phyloP scores from a whole-genome alignment of 2,329 filamentous ascomycete species.

The Aspergillus nomiae region DNA sequence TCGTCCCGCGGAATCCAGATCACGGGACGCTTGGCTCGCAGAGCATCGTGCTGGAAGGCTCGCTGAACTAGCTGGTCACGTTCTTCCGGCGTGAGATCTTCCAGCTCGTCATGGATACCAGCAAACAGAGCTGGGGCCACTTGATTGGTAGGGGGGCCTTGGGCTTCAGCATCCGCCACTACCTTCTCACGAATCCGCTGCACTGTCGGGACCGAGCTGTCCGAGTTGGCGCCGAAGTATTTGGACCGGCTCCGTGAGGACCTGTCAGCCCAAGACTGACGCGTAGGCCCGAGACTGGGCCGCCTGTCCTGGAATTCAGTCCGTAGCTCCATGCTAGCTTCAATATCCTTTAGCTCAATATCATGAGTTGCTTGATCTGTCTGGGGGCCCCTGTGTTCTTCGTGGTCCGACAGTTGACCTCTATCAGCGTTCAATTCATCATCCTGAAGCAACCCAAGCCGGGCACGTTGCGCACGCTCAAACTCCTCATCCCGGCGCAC shows the following conservation, averaged over 20 bases:
- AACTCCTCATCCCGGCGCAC: conserved; percentile 89
- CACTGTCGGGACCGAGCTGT: conserved; percentile 34
- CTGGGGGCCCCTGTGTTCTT: conserved; percentile 43
- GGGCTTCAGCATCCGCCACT: conserved; percentile 66
- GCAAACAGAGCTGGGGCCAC: conserved; percentile 83
- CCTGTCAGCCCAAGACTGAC: conserved; percentile 48
- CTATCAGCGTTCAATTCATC: conserved; percentile 35
- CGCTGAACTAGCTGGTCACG: conserved; percentile 81
- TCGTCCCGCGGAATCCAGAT: conserved; percentile 95
- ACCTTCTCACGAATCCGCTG: conserved; percentile 39
- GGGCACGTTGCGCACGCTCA: conserved; percentile 71
- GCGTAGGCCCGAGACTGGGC: conserved; percentile 29
- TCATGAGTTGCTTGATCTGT: conserved; percentile 48
- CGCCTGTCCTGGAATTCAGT: conserved; percentile 18
- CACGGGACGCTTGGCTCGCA: conserved; percentile 80
- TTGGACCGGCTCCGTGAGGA: conserved; percentile 43
- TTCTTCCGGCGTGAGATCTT: conserved; percentile 88
- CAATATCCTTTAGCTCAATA: conserved; percentile 49
- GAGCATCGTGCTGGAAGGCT: conserved; percentile 86
- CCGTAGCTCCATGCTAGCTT: conserved; percentile 24
- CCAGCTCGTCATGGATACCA: conserved; percentile 87
- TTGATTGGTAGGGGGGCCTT: conserved; percentile 56
- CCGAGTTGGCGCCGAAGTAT: conserved; percentile 41
- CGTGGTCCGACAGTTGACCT: conserved; percentile 43
- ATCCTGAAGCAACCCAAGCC: conserved; percentile 61